Base-by-base conservation (phyloP, 176 grass and related monocot species). In the Triticum urartu region DNA sequence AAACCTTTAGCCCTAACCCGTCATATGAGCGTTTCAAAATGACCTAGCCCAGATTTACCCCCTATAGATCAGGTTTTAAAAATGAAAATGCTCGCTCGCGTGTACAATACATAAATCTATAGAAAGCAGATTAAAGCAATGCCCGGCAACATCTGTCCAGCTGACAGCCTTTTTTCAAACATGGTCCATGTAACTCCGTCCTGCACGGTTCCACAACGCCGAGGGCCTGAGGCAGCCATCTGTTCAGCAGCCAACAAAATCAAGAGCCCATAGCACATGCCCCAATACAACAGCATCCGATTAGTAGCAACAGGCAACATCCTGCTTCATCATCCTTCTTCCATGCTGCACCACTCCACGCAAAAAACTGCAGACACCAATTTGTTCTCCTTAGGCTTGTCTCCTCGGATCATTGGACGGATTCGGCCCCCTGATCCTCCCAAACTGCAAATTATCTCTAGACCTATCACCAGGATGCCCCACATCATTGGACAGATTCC, bases 361-460 rank as follows among this genome's bases (percentile, higher is more conserved):
- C 42, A 39, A 39, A 86, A 60, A 81, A 40, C 33, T 75, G 61
- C 58, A 81, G 47, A 74, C 12, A 69, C 17, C 81, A 76, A 14
- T 76, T 17, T 47, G 30, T 64, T 84, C 8, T 87, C 35, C 64
- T 85, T 79, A 95, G 10, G 83, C 75, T 60, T 95, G 91, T 89
- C 88, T 92, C 83, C 87, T 91, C 24, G 70, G 64, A 77, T 81
- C 87, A 90, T 88, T 86, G 34, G 94, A 99, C 62, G 89, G 77
- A 91, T 90, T 94, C 13, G 79, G 86, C 79, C 91, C 91, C 89
- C 82, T 90, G 10, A 78, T 81, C 74, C 78, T 65, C 21, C 89
- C 91, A 91, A 87, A 86, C 39, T 83, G 91, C 43, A 79, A 61
- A 87, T 84, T 84, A 78, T 91, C 91, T 81, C 81, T 83, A 70